A percentile compares a stretch with the other conserved stretches of the same genome.
These are phyloP conservation scores for Ophiocordyceps sinensis DNA, from an alignment of 2,329 filamentous ascomycete species.

Conservation along the genomic window DNA sequence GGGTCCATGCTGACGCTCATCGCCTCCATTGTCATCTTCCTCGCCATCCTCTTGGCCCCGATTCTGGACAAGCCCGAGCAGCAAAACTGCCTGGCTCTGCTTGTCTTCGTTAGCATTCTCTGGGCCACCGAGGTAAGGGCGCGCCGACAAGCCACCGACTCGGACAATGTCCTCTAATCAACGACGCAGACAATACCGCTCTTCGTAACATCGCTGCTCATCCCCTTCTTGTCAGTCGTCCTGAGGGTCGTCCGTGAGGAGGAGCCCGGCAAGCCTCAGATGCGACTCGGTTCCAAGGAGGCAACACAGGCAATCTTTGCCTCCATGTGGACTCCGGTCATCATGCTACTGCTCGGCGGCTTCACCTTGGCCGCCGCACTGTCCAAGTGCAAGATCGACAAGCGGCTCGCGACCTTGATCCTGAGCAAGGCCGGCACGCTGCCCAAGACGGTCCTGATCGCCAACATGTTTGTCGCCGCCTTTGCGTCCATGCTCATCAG, in stretches of 20 bases:
- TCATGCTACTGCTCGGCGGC: slow-evolving; percentile 91
- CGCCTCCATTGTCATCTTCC: slow-evolving; percentile 56
- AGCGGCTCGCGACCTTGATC: slow-evolving; percentile 90
- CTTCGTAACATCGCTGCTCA: slow-evolving; percentile 87
- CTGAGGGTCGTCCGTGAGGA: slow-evolving; percentile 73
- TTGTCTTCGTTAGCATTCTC: slow-evolving; percentile 82
- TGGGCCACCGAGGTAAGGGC: slow-evolving; percentile 82
- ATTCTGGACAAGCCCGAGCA: slow-evolving; percentile 82
- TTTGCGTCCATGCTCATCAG: slow-evolving; percentile 99
- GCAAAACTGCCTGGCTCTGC: slow-evolving; percentile 88
- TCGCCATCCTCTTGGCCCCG: slow-evolving; percentile 57
- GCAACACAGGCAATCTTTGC: slow-evolving; percentile 78
- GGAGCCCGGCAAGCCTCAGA: slow-evolving; percentile 38
- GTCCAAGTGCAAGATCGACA: slow-evolving; percentile 95
- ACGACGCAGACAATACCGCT: slow-evolving; percentile 66
- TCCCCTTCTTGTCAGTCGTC: slow-evolving; percentile 85
- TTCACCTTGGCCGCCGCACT: slow-evolving; percentile 92
- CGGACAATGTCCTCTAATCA: slow-evolving; percentile 3
- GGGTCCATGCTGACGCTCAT: slow-evolving; percentile 67
- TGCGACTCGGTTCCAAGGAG: slow-evolving; percentile 61
- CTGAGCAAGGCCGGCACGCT: slow-evolving; percentile 91
- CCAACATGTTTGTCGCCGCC: slow-evolving; percentile 96
- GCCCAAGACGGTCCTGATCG: slow-evolving; percentile 78
- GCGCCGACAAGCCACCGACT: background rate
- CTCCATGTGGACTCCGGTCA: slow-evolving; percentile 98